Percentiles rank a stretch among this genome's conserved stretches.
Evolutionary conservation across 1,284 basidiomycete genomes (phyloP).

Genomic region (Mycena citricolor): DNA sequence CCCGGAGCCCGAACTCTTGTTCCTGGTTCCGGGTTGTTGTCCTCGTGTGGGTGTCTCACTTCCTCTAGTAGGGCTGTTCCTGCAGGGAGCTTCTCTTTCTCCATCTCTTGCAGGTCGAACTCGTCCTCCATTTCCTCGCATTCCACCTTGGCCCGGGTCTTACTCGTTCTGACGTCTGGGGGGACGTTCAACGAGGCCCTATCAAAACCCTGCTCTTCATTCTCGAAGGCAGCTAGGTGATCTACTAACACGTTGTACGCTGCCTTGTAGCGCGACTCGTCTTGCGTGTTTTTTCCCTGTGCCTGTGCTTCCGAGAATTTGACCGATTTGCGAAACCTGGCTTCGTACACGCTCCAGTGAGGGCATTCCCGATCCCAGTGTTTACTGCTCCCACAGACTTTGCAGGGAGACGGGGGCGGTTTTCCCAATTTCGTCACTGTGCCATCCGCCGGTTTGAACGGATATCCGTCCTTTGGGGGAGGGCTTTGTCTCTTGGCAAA

Average conservation of each 20-base stretch:
- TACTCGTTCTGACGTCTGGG: neutral
- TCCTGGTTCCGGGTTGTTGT: neutral
- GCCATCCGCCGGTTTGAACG: conserved; percentile 10
- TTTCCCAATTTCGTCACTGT: conserved; percentile 2
- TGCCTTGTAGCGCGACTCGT: neutral
- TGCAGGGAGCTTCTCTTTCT: neutral
- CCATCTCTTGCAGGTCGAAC: neutral
- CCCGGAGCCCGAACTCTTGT: no score
- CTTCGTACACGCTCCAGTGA: neutral
- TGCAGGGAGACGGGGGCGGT: neutral
- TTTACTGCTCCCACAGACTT: neutral
- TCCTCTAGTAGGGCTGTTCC: neutral
- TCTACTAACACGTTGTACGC: neutral
- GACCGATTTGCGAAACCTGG: neutral
- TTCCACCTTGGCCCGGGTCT: neutral
- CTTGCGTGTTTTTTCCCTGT: neutral
- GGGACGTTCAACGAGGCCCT: neutral
- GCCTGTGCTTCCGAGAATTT: neutral
- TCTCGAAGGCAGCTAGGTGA: neutral
- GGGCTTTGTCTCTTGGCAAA: conserved; percentile 5
- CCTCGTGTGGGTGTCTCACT: neutral
- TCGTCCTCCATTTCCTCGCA: neutral
- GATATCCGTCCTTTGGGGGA: conserved; percentile 17
- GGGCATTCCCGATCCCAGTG: conserved; percentile 1
- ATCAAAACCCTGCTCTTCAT: neutral